These are phyloP conservation scores for Nigrospora sphaerica DNA, from an alignment of 2,329 filamentous ascomycete species.

Conservation along the genomic window DNA sequence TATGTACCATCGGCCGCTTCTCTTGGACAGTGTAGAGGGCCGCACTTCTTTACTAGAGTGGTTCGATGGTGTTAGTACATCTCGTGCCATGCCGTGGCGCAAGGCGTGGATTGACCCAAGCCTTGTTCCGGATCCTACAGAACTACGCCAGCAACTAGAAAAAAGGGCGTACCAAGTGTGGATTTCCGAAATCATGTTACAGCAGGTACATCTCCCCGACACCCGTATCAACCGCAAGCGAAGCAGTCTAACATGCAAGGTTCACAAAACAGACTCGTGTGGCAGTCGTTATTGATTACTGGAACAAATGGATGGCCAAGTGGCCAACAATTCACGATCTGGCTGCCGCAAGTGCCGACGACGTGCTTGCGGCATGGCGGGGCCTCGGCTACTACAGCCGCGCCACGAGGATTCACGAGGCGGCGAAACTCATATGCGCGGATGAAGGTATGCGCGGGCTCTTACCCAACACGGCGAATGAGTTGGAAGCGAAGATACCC, in stretches of 20 bases:
- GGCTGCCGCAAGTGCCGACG: constrained; percentile 43
- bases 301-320: constrained; percentile 52
- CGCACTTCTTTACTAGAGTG: constrained; percentile 37
- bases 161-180: constrained; percentile 57
- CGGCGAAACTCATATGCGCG: constrained; percentile 41
- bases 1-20: constrained; percentile 42
- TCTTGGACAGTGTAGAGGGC: constrained; percentile 30
- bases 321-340: constrained; percentile 54
- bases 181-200: constrained; percentile 62
- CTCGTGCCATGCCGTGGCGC: constrained; percentile 52
- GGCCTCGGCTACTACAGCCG: constrained; percentile 59
- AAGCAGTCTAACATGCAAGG: too few species aligned
- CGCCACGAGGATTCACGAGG: constrained; percentile 53
- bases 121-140: constrained; percentile 13
- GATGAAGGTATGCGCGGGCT: constrained; percentile 35
- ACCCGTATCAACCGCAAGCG: constrained; percentile 55
- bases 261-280: constrained; percentile 47
- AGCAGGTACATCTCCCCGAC: constrained; percentile 55
- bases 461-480: constrained; percentile 37
- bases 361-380: constrained; percentile 52
- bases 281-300: constrained; percentile 54
- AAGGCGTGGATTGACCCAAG: constrained; percentile 47
- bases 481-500: constrained; percentile 43
- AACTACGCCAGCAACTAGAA: constrained; percentile 36
- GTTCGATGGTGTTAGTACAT: constrained; percentile 40